phyloP scores from a whole-genome alignment of 2,329 filamentous ascomycete species.

The Shiraia sp. region DNA sequence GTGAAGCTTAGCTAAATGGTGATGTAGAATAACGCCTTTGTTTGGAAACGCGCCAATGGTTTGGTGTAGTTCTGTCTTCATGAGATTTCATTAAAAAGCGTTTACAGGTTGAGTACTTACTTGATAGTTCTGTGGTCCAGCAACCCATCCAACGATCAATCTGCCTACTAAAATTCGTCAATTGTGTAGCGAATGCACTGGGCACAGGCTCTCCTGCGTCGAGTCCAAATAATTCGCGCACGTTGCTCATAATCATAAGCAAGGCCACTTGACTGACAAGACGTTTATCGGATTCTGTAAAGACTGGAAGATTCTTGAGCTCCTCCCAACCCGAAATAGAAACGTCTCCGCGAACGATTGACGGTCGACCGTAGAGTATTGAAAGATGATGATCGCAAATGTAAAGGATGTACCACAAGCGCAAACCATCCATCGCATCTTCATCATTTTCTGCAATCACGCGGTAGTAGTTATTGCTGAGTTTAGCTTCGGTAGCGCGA shows the following conservation, averaged over 20 bases:
- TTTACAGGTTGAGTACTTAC: conserved; percentile 36
- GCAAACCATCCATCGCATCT: conserved; percentile 57
- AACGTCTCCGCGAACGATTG: conserved; percentile 61
- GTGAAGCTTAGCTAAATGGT: conserved; percentile 59
- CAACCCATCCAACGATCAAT: conserved; percentile 58
- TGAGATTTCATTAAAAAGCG: conserved; percentile 7
- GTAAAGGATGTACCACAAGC: conserved; percentile 63
- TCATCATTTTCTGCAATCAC: conserved; percentile 46
- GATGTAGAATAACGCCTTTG: conserved; percentile 57
- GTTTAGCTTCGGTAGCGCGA: conserved; percentile 54
- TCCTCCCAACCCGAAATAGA: conserved; percentile 62
- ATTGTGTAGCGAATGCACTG: conserved; percentile 56
- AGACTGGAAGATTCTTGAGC: conserved; percentile 57
- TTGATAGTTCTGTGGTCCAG: conserved; percentile 50
- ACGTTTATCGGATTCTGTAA: conserved; percentile 59
- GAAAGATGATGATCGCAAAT: conserved; percentile 69
- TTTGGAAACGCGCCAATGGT: conserved; percentile 55
- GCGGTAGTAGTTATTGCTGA: conserved; percentile 50
- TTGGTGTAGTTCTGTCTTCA: conserved; percentile 46
- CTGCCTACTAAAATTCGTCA: conserved; percentile 45
- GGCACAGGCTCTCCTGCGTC: conserved; percentile 58
- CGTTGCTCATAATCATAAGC: conserved; percentile 60
- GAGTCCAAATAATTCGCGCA: conserved; percentile 60
- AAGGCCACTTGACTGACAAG: conserved; percentile 63
- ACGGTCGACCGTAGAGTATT: conserved; percentile 63